Evolutionary conservation across 1,284 basidiomycete genomes (phyloP).

Genomic region (Mycena sp.): DNA sequence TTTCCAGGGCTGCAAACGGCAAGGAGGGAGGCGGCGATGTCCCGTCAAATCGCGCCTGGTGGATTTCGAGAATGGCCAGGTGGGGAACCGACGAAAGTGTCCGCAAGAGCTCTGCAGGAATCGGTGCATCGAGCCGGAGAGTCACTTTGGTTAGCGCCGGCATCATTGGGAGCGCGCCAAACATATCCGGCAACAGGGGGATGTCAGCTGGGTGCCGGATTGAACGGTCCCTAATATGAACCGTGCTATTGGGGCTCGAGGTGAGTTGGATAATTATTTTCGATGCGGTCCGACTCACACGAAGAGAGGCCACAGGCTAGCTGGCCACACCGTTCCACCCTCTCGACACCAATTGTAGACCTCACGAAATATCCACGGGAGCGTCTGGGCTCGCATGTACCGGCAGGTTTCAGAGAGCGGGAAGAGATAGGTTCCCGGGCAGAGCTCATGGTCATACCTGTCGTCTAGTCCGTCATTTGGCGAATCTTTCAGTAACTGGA

Average conservation of each 20-base stretch:
- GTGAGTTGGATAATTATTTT: background rate
- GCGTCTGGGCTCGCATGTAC: background rate
- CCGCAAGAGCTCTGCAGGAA: background rate
- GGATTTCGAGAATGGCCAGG: background rate
- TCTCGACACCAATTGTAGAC: background rate
- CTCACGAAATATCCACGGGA: conserved; percentile 10
- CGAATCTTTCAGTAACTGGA: background rate
- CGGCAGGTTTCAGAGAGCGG: conserved; percentile 8
- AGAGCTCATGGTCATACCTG: conserved; percentile 6
- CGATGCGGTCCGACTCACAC: background rate
- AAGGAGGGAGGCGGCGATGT: background rate
- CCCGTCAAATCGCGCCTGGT: conserved; percentile 4
- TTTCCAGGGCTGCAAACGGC: background rate
- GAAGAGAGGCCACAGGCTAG: background rate
- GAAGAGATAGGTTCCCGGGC: background rate
- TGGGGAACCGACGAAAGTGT: background rate
- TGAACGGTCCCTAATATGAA: background rate
- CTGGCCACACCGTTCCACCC: background rate
- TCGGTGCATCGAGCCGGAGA: background rate
- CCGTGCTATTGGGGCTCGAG: background rate
- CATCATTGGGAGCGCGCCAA: background rate
- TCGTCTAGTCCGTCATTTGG: background rate
- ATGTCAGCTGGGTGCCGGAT: background rate
- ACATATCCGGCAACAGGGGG: background rate
- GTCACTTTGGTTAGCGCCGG: background rate